These are phyloP conservation scores for Endocalyx cinctus DNA, from an alignment of 2,329 filamentous ascomycete species.

Conservation along the genomic window DNA sequence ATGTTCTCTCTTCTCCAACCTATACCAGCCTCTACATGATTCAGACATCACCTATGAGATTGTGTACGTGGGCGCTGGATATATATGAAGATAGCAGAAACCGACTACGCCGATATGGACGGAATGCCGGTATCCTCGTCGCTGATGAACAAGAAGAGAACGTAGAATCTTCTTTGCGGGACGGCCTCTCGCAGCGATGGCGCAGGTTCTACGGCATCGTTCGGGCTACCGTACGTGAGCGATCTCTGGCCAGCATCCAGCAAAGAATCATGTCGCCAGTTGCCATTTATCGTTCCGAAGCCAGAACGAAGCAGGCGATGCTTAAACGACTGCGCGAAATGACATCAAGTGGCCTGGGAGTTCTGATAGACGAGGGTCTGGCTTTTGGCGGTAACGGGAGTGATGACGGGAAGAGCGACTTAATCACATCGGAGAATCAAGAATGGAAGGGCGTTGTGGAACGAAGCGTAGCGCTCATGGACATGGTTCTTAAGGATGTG, in stretches of 20 bases:
- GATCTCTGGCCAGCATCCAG: constrained; percentile 66
- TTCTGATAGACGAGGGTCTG: constrained; percentile 82
- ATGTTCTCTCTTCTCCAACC: constrained; percentile 72
- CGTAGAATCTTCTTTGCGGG: constrained; percentile 26
- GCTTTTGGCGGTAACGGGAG: constrained; percentile 57
- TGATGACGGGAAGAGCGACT: constrained; percentile 48
- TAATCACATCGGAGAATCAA: constrained; percentile 37
- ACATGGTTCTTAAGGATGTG: constrained; percentile 73
- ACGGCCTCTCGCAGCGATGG: constrained; percentile 50
- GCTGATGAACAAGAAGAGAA: constrained; percentile 24
- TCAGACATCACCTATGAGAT: constrained; percentile 73
- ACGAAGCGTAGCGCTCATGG: constrained; percentile 78
- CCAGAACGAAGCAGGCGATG: constrained; percentile 65
- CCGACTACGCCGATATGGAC: constrained; percentile 36
- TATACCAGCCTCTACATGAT: constrained; percentile 79
- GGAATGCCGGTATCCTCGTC: constrained; percentile 18
- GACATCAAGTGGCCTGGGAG: constrained; percentile 79
- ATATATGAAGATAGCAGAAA: constrained; percentile 60
- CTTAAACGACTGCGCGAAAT: constrained; percentile 71
- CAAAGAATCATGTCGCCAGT: constrained; percentile 73
- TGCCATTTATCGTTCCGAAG: constrained; percentile 69
- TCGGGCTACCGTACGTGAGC: constrained; percentile 67
- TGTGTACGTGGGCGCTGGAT: constrained; percentile 68
- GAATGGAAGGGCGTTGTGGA: constrained; percentile 70
- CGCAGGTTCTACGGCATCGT: constrained; percentile 76